Evolutionary conservation across 2,329 filamentous ascomycete species (phyloP).

Genomic region (Paradendryphiella salina): DNA sequence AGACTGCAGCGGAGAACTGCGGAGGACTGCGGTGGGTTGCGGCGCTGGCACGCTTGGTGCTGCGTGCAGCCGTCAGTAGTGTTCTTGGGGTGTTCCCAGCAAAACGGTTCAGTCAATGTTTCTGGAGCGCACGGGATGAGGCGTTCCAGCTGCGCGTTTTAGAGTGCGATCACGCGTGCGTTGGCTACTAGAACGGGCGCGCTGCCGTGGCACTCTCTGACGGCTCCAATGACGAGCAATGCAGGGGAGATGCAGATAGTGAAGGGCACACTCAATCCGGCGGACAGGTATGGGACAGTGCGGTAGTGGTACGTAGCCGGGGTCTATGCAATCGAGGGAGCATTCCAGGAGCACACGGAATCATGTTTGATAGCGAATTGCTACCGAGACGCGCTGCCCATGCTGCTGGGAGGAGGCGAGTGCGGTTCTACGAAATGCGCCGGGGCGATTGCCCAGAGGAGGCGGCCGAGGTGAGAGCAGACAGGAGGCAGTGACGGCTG

Average conservation of each 20-base stretch:
- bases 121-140: constrained; percentile 35
- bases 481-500: constrained; percentile 14
- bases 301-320: constrained; percentile 44
- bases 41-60: constrained; percentile 47
- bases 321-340: constrained; percentile 45
- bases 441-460: constrained; percentile 12
- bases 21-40: constrained; percentile 32
- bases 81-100: constrained; percentile 37
- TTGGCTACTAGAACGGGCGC: constrained; percentile 41
- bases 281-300: constrained; percentile 47
- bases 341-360: constrained; percentile 38
- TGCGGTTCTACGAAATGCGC: constrained; percentile 13
- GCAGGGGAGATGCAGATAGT: constrained; percentile 19
- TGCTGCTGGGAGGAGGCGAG: constrained; percentile 33
- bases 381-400: constrained; percentile 43
- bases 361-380: constrained; percentile 38
- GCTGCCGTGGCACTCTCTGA: constrained; percentile 43
- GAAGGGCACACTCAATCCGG: constrained; percentile 40
- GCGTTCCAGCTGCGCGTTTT: constrained; percentile 49
- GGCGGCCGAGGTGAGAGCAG: constrained; percentile 2
- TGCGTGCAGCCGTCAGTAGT: constrained; percentile 48
- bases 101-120: constrained; percentile 46
- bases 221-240: constrained; percentile 34
- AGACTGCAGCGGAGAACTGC: constrained; percentile 40
- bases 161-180: constrained; percentile 49